Percentiles rank a stretch among this genome's conserved stretches.
These are phyloP conservation scores for Rubia tinctorum DNA, from an alignment of 305 asterid species.

Conservation along the genomic window DNA sequence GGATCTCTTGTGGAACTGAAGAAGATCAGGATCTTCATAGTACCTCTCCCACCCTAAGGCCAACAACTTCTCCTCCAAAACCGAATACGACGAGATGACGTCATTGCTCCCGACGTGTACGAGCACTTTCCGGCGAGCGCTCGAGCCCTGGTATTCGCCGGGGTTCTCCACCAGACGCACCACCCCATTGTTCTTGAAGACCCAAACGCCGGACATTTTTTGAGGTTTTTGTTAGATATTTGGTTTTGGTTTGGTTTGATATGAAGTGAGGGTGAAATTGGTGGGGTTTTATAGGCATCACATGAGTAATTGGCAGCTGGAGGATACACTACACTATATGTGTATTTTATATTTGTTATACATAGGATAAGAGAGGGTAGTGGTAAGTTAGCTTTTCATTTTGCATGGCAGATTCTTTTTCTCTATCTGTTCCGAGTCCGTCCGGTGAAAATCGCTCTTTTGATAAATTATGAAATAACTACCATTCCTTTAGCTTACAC, in stretches of 20 bases:
- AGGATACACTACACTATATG: background rate
- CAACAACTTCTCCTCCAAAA: constrained; percentile 43
- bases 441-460: too few relatives aligned
- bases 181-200: constrained; percentile 68
- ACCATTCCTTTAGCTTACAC: too few relatives aligned
- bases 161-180: constrained; percentile 74
- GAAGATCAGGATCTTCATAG: constrained; percentile 62
- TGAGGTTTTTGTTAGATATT: background rate
- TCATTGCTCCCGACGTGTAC: constrained; percentile 56
- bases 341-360: background rate
- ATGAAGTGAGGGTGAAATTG: constrained; percentile 2
- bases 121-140: constrained; percentile 46
- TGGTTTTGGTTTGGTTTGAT: constrained; percentile 1
- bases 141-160: constrained; percentile 41
- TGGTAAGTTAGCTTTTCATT: background rate
- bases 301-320: constrained; percentile 4
- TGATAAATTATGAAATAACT: too few relatives aligned
- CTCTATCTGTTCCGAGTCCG: too few relatives aligned
- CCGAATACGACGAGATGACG: constrained; percentile 54
- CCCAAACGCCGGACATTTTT: constrained; percentile 86
- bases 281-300: constrained; percentile 34
- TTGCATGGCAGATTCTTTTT: background rate
- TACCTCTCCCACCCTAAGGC: constrained; percentile 87
- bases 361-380: background rate
- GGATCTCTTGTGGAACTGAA: constrained; percentile 80